Evolutionary conservation across 495 filamentous ascomycete genomes (phyloP).

Genomic region (Aspergillus coremiiformis): DNA sequence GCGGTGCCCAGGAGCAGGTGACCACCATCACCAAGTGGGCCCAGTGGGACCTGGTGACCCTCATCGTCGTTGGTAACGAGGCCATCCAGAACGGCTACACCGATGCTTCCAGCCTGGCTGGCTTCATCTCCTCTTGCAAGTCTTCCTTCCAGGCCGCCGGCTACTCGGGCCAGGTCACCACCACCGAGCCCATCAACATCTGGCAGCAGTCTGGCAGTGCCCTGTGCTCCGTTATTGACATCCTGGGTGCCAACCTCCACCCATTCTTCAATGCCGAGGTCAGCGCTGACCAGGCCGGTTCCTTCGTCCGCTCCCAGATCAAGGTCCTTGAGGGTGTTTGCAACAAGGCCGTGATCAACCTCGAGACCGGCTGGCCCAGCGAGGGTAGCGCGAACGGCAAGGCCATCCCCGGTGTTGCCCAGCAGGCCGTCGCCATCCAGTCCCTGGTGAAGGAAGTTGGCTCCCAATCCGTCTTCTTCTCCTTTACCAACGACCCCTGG

Average conservation of each 20-base stretch:
- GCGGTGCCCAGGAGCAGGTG: constrained; percentile 59
- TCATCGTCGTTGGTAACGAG: constrained; percentile 89
- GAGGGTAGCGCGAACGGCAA: constrained; percentile 58
- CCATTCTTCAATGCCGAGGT: constrained; percentile 81
- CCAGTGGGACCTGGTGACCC: constrained; percentile 64
- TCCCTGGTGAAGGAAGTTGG: constrained; percentile 53
- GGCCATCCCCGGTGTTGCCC: constrained; percentile 54
- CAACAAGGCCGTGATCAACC: constrained; percentile 58
- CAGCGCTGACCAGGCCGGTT: constrained; percentile 56
- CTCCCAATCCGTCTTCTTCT: constrained; percentile 65
- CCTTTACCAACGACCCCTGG: constrained; percentile 73
- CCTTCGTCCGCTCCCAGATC: constrained; percentile 63
- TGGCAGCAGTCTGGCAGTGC: constrained; percentile 47
- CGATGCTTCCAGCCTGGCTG: constrained; percentile 52
- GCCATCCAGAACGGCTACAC: constrained; percentile 64
- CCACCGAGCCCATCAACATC: constrained; percentile 74
- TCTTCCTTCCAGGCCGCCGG: constrained; percentile 46
- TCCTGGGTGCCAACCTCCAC: constrained; percentile 79
- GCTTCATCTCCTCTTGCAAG: constrained; percentile 56
- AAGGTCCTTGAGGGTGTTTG: constrained; percentile 58
- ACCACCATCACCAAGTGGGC: constrained; percentile 63
- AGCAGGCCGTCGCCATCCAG: constrained; percentile 68
- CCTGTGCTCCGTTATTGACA: constrained; percentile 69
- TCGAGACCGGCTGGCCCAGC: constrained; percentile 90
- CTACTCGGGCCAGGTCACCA: constrained; percentile 71